Conservation (phyloP, 345 rosid species). For the Moringa oleifera region DNA sequence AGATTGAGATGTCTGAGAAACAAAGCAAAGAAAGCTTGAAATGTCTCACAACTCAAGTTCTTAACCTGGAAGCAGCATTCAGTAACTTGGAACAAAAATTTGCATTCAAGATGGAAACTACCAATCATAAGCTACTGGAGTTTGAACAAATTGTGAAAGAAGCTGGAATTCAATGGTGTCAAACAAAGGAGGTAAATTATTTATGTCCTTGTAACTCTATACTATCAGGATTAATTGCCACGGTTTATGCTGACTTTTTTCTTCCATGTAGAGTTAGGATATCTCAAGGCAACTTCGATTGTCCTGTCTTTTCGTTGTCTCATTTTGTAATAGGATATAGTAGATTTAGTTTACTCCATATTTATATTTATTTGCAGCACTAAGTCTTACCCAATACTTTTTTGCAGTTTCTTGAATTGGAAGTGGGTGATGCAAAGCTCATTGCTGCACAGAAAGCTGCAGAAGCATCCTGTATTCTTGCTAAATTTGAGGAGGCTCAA, state of each 20-base stretch:
- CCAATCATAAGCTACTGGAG: constrained; percentile 41
- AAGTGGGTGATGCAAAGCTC: constrained; percentile 63
- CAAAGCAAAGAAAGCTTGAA: constrained; percentile 43
- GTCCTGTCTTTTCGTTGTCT: background rate
- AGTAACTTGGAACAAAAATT: constrained; percentile 45
- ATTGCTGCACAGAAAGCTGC: constrained; percentile 56
- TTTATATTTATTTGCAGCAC: background rate
- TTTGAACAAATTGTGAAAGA: constrained; percentile 37
- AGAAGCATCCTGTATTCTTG: constrained; percentile 57
- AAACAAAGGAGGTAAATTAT: constrained; percentile 56
- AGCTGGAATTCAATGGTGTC: constrained; percentile 35
- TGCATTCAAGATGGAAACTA: constrained; percentile 34
- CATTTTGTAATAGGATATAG: background rate
- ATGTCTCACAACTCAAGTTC: constrained; percentile 36
- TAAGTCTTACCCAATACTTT: too few relatives aligned
- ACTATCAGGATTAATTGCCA: too few relatives aligned
- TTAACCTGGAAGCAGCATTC: constrained; percentile 45
- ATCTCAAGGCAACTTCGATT: background rate
- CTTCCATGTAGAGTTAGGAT: background rate
- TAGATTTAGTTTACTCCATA: background rate
- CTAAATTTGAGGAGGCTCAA: constrained; percentile 92
- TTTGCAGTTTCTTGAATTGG: constrained; percentile 66
- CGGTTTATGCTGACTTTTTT: background rate
- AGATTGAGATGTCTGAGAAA: constrained; percentile 46
- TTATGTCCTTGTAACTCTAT: too few relatives aligned